A percentile compares a stretch with the other conserved stretches of the same genome.
These are phyloP conservation scores for Apophysomyces variabilis DNA, from an alignment of 371 early-diverging fungal genomes.

Conservation along the genomic window DNA sequence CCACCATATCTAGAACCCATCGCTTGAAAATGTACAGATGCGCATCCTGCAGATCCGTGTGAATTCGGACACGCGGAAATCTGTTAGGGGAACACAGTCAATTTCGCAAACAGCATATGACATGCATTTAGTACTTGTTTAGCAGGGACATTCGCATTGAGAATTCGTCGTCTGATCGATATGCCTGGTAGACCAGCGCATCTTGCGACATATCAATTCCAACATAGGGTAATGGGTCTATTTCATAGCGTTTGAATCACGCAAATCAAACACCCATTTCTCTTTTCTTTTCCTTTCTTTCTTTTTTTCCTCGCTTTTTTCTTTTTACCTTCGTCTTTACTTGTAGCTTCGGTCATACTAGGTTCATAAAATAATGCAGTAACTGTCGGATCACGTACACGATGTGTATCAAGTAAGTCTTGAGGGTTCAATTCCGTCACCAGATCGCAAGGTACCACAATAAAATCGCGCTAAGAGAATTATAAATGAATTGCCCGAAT, in stretches of 20 bases:
- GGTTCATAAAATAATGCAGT: constrained; percentile 82
- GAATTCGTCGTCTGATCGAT: constrained; percentile 64
- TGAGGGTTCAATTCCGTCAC: constrained; percentile 83
- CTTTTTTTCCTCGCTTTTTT: no score
- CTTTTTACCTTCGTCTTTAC: constrained; percentile 59
- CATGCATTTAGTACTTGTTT: constrained; percentile 46
- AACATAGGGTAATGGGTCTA: constrained; percentile 67
- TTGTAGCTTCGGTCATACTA: constrained; percentile 55
- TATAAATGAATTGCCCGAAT: not conserved
- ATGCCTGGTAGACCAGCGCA: constrained; percentile 73
- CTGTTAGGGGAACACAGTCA: constrained; percentile 33
- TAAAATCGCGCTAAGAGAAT: constrained; percentile 76
- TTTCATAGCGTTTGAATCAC: not conserved
- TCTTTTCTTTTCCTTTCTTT: not conserved
- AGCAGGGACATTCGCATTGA: constrained; percentile 77
- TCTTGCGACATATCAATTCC: constrained; percentile 80
- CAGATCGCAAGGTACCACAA: constrained; percentile 90
- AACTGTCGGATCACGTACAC: constrained; percentile 77
- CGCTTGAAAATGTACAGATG: constrained; percentile 90
- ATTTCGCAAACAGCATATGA: constrained; percentile 2
- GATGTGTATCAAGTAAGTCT: constrained; percentile 81
- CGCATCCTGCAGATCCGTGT: constrained; percentile 82
- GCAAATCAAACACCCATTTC: not conserved
- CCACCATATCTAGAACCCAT: constrained; percentile 88
- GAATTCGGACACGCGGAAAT: constrained; percentile 76